phyloP scores from a whole-genome alignment of 2,329 filamentous ascomycete species.

The Alternaria angustiovoidea region DNA sequence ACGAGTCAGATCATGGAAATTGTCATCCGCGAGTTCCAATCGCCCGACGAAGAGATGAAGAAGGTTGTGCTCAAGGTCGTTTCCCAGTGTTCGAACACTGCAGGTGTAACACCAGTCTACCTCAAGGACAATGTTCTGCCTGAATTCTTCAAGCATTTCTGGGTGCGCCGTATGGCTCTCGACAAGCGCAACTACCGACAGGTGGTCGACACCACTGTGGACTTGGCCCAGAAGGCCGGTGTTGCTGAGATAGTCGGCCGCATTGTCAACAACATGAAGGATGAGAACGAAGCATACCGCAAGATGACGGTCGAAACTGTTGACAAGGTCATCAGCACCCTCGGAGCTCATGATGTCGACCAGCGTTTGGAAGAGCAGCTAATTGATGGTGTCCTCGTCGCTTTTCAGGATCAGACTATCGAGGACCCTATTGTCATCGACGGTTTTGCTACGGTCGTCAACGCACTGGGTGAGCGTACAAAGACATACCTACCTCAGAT shows the following conservation, averaged over 20 bases:
- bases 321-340: constrained; percentile 91
- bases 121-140: constrained; percentile 93
- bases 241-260: constrained; percentile 93
- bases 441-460: constrained; percentile 96
- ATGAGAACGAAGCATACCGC: constrained; percentile 95
- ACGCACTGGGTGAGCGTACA: constrained; percentile 89
- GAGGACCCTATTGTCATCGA: constrained; percentile 97
- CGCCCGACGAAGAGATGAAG: constrained; percentile 99
- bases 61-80: constrained; percentile 98
- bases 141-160: constrained; percentile 99
- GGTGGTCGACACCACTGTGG: constrained; percentile 97
- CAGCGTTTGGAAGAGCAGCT: constrained; percentile 91
- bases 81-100: constrained; percentile 91
- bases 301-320: constrained; percentile 99
- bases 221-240: constrained; percentile 97
- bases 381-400: constrained; percentile 92
- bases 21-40: constrained; percentile 91
- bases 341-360: constrained; percentile 92
- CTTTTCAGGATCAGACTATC: constrained; percentile 97
- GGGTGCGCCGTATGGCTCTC: constrained; percentile 95
- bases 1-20: constrained; percentile 99
- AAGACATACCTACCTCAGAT: constrained; percentile 98
- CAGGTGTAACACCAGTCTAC: constrained; percentile 93
- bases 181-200: constrained; percentile 98
- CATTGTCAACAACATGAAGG: constrained; percentile 94